Percentiles rank a stretch among this genome's conserved stretches.
Evolutionary conservation across 1,284 basidiomycete species (phyloP).

Genomic region (Tylopilus orsonianus): DNA sequence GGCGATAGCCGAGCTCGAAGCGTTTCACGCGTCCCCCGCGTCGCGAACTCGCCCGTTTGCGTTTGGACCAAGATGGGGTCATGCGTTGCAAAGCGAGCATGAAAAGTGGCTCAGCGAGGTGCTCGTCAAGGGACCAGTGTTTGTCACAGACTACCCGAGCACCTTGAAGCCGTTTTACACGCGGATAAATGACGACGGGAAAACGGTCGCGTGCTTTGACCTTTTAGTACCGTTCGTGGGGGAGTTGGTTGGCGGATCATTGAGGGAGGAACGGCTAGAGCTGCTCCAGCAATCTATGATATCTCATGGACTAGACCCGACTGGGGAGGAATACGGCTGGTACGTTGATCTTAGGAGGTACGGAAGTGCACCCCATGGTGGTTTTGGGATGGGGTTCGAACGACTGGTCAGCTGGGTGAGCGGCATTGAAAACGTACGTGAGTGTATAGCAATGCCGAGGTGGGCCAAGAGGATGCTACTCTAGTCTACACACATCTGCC

Average conservation of each 20-base stretch:
- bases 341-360: slow-evolving; percentile 79
- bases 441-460: slow-evolving; percentile 87
- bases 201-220: slow-evolving; percentile 92
- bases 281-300: slow-evolving; percentile 55
- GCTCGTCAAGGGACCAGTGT: slow-evolving; percentile 74
- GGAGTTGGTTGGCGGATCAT: slow-evolving; percentile 89
- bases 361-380: slow-evolving; percentile 87
- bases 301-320: slow-evolving; percentile 44
- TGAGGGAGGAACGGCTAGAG: slow-evolving; percentile 82
- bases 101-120: slow-evolving; percentile 85
- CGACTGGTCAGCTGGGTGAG: slow-evolving; percentile 82
- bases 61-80: slow-evolving; percentile 69
- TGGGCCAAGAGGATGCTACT: slow-evolving; percentile 81
- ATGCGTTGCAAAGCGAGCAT: slow-evolving; percentile 82
- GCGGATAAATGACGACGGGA: slow-evolving; percentile 55
- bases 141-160: slow-evolving; percentile 89
- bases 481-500: slow-evolving; percentile 29
- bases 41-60: slow-evolving; percentile 42
- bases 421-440: slow-evolving; percentile 82
- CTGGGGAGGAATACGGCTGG: slow-evolving; percentile 69
- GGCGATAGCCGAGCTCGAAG: slow-evolving; percentile 64
- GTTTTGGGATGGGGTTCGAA: slow-evolving; percentile 93
- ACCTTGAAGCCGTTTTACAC: slow-evolving; percentile 95
- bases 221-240: slow-evolving; percentile 86
- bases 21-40: slow-evolving; percentile 33